Evolutionary conservation across 176 grass and related monocot species (phyloP), one percentile per base, ranked within the genome.

Genomic region (Guadua angustifolia): DNA sequence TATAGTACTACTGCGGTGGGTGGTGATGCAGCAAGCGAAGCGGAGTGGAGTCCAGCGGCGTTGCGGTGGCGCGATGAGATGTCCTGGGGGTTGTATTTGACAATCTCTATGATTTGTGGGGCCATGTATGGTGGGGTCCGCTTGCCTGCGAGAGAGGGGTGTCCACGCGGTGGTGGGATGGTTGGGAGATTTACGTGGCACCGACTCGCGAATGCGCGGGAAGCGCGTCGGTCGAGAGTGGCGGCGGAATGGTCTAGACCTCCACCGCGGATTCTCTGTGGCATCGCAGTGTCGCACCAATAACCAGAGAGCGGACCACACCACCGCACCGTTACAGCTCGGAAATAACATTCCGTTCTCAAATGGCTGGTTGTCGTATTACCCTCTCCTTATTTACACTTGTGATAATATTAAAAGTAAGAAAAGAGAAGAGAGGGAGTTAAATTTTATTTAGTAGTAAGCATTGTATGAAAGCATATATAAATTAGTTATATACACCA

Each of bases 171-270:
- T 4, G 9, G 39, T 16, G 4, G 7, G 51, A 3, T 60, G 39
- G 43, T 12, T 40, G 35, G 45, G 66, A 71, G 72, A 56, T 78
- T 29, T 83, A 86, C 88, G 88, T 86, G 84, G 62, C 84, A 50
- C 24, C 73, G 26, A 77, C 11, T 79, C 26, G 10, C 66, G 39
- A 82, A 69, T 46, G 88, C 83, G 88, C 83, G 83, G 88, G 88
- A 86, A 71, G 0, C 65, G 83, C 83, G 88, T 82, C 66, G 83
- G 88, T 82, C 83, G 88, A 82, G 67, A 66, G 73, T 66, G 79
- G 79, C 26, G 66, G 83, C 26, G 66, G 83, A 90, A 90, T 82
- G 79, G 73, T 86, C 83, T 90, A 86, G 83, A 78, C 79, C 47
- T 7, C 39, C 7, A 12, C 17, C n/a, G 68, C 38, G 79, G 88